These are phyloP conservation scores for Monosiga brevicollis DNA, from an alignment of 78 protist species.

Conservation along the genomic window DNA sequence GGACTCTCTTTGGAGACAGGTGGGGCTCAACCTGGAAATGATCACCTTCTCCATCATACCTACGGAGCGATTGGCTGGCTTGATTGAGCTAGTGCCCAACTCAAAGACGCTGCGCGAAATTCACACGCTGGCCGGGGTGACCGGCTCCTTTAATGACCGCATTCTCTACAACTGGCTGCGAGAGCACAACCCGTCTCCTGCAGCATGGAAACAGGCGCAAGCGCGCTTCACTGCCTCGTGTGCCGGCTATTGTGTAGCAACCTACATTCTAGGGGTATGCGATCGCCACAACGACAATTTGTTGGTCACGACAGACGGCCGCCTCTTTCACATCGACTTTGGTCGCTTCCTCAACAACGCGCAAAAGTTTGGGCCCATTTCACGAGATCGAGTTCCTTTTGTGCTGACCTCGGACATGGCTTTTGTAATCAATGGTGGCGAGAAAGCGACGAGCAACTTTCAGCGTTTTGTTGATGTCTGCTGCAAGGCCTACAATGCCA, in stretches of 20 bases:
- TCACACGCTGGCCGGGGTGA: slow-evolving; percentile 6
- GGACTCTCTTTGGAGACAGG: slow-evolving; percentile 73
- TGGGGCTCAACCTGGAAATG: slow-evolving; percentile 58
- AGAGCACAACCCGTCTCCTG: slow-evolving; percentile 26
- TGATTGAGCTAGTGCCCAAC: slow-evolving; percentile 72
- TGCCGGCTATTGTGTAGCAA: slow-evolving; percentile 84
- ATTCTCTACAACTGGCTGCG: slow-evolving; percentile 54
- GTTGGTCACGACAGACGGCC: slow-evolving; percentile 62
- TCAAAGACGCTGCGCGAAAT: slow-evolving; percentile 71
- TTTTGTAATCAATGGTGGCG: slow-evolving; percentile 46
- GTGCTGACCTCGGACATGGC: slow-evolving; percentile 71
- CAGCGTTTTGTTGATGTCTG: slow-evolving; percentile 46
- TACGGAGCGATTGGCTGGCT: slow-evolving; percentile 65
- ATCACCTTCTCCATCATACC: slow-evolving; percentile 55
- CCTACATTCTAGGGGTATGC: slow-evolving; percentile 76
- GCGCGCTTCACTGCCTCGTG: slow-evolving; percentile 44
- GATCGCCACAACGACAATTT: slow-evolving; percentile 83
- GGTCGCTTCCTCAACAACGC: slow-evolving; percentile 78
- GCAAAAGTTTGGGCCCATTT: slow-evolving; percentile 52
- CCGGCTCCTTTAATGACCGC: slow-evolving; percentile 62
- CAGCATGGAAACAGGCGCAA: slow-evolving; percentile 25
- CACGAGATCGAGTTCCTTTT: slow-evolving; percentile 92
- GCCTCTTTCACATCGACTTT: slow-evolving; percentile 88
- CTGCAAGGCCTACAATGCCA: slow-evolving; percentile 68
- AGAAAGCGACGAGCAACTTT: slow-evolving; percentile 28